Evolutionary conservation across 371 early-diverging fungal species (phyloP), one percentile per base, ranked within the genome.

Genomic region (Rhizopus arrhizus): DNA sequence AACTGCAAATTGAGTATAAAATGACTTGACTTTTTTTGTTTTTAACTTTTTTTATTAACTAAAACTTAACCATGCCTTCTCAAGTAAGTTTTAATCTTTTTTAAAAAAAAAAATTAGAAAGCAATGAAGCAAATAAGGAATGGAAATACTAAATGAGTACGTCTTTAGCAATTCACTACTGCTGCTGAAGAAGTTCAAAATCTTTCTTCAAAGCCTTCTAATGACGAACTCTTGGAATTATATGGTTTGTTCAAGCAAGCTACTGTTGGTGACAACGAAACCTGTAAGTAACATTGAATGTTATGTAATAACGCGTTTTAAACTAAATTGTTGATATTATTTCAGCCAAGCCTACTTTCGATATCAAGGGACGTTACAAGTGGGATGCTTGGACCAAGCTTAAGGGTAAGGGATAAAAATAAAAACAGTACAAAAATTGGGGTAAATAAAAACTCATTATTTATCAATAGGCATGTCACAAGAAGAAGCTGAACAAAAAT

Each of bases 171-270:
- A 15, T 35, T 22, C 11, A 6, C 45, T 5, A 56, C 29, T 4
- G 90, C 91, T 42, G 80, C 94, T 46, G 80, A 71, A 34, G 83
- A 83, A 48, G 91, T 75, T 46, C 79, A 82, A 55, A 58, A 58
- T 8, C 74, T 93, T 33, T 63, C 82, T 34, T 76, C 66, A 58
- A 74, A 74, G 56, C 91, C 91, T 58, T 54, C 60, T 66, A 82
- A 94, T 78, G 87, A 87, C 29, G 78, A 84, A 34, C 85, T 92
- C 52, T 83, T 95, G 32, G 42, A 82, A 70, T 80, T 95, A 22
- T 95, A 95, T 70, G 88, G 72, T 31, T 77, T 87, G 53, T 95
- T 78, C 86, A 95, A 95, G 88, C 95, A 94, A 73, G 86, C 84
- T 53, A 91, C 82, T 59, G 73, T 82, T 38, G 95, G 96, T 51